Percentiles rank a stretch among this genome's conserved stretches.
Conservation (phyloP, 352 stramenopile genomes). For the Phytopythium litorale region DNA sequence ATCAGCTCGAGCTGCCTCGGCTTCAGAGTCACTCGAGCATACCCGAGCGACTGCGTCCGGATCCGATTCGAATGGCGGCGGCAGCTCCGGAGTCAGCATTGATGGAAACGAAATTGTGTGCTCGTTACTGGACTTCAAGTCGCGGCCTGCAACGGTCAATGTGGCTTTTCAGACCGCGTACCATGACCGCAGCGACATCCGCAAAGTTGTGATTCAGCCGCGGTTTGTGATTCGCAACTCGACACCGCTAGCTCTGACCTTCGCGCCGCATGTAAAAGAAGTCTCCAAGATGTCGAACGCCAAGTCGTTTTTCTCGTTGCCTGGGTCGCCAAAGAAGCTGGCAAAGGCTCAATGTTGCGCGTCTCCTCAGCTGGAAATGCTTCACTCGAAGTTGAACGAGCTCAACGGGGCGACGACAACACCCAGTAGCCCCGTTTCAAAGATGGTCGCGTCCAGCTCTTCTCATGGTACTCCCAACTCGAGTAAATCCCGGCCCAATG, state of each 20-base stretch:
- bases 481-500: conserved; percentile 9
- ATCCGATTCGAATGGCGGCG: conserved; percentile 4
- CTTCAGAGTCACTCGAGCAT: not conserved
- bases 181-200: conserved; percentile 35
- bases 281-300: conserved; percentile 49
- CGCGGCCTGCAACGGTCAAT: conserved; percentile 52
- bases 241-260: conserved; percentile 43
- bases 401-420: conserved; percentile 45
- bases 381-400: conserved; percentile 69
- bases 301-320: conserved; percentile 64
- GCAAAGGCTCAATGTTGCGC: conserved; percentile 36
- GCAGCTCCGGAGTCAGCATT: conserved; percentile 12
- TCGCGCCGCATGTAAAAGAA: conserved; percentile 47
- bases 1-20: not conserved
- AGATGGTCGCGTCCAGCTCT: not conserved
- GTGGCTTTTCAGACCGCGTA: conserved; percentile 55
- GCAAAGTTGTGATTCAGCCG: conserved; percentile 62
- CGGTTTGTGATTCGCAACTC: conserved; percentile 63
- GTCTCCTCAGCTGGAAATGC: conserved; percentile 58
- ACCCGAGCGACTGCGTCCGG: not conserved
- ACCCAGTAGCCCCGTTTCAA: not conserved
- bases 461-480: not conserved
- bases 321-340: conserved; percentile 38
- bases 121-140: conserved; percentile 53
- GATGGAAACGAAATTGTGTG: conserved; percentile 33